phyloP scores from a whole-genome alignment of 768 basidiomycete genomes.

The Hemileccinum impolitum region DNA sequence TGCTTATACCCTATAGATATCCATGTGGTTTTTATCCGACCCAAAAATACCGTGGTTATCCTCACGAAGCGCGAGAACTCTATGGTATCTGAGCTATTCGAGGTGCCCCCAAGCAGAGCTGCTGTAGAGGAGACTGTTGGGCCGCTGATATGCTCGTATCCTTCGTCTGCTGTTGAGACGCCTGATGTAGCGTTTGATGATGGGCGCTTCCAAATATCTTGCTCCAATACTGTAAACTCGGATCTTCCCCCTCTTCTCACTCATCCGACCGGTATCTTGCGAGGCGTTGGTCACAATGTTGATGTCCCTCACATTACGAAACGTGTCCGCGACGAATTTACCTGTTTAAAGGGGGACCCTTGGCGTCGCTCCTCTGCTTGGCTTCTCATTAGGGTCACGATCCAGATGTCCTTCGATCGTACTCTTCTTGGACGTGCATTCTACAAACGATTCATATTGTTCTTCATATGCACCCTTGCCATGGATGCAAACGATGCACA shows the following conservation, averaged over 20 bases:
- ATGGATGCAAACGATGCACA: slow-evolving; percentile 9
- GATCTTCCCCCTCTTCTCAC: not conserved
- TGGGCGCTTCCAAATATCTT: slow-evolving; percentile 14
- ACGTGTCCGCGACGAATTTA: slow-evolving; percentile 10
- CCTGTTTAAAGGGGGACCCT: not conserved
- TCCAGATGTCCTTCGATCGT: slow-evolving; percentile 24
- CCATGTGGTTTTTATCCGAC: slow-evolving; percentile 35
- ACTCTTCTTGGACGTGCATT: slow-evolving; percentile 6
- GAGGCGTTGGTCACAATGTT: slow-evolving; percentile 6
- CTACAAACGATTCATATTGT: slow-evolving; percentile 49
- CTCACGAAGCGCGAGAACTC: slow-evolving; percentile 22
- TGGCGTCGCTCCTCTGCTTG: slow-evolving; percentile 32
- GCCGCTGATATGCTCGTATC: slow-evolving; percentile 13
- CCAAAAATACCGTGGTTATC: slow-evolving; percentile 43
- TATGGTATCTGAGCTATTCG: slow-evolving; percentile 40
- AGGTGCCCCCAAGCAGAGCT: slow-evolving; percentile 31
- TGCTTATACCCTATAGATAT: slow-evolving; percentile 26
- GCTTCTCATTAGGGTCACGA: slow-evolving; percentile 30
- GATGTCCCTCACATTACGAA: slow-evolving; percentile 23
- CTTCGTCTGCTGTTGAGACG: slow-evolving; percentile 14
- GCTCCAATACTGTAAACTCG: slow-evolving; percentile 10
- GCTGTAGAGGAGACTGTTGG: not conserved
- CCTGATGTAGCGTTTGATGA: slow-evolving; percentile 10
- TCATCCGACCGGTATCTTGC: slow-evolving; percentile 21
- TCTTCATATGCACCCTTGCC: slow-evolving; percentile 31